Conservation (phyloP, 2,329 filamentous ascomycete species). For the Thelonectria rubi region DNA sequence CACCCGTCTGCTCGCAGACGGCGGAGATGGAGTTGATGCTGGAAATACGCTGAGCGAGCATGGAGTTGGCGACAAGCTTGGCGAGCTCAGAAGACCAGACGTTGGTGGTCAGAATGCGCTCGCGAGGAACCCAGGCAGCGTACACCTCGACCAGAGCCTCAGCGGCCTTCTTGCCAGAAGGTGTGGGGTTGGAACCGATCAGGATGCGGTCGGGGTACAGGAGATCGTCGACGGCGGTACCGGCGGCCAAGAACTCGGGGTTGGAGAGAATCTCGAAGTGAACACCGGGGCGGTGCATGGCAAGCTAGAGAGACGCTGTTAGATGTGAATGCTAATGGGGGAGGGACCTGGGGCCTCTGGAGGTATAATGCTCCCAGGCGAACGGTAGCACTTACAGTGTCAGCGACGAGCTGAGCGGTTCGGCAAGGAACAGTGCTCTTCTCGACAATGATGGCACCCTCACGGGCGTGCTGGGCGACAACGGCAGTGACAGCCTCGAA, state of each 20-base stretch:
- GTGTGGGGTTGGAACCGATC: conserved; percentile 73
- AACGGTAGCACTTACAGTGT: conserved; percentile 62
- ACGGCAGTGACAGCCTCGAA: conserved; percentile 75
- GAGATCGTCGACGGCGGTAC: conserved; percentile 77
- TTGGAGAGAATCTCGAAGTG: conserved; percentile 82
- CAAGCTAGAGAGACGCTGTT: conserved; percentile 52
- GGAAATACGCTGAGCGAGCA: conserved; percentile 82
- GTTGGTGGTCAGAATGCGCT: conserved; percentile 76
- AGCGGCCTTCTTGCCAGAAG: conserved; percentile 69
- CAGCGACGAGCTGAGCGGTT: conserved; percentile 74
- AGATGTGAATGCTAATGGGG: background rate
- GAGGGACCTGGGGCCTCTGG: background rate
- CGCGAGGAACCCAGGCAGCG: conserved; percentile 72
- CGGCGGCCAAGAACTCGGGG: conserved; percentile 82
- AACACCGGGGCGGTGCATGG: conserved; percentile 67
- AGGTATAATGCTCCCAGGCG: background rate
- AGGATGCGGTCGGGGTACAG: conserved; percentile 77
- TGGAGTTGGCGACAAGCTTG: conserved; percentile 81
- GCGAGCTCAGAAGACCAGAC: conserved; percentile 81
- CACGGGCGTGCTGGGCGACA: conserved; percentile 72
- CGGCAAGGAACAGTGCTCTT: conserved; percentile 83
- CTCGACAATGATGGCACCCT: conserved; percentile 79
- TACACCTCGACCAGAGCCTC: conserved; percentile 72
- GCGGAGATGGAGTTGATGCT: conserved; percentile 85
- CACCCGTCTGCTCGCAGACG: conserved; percentile 79